A percentile compares a stretch with the other conserved stretches of the same genome.
Evolutionary conservation across 225 moss, liverwort and hornwort species (phyloP).

Genomic region (Bryoerythrophyllum caledonicum): DNA sequence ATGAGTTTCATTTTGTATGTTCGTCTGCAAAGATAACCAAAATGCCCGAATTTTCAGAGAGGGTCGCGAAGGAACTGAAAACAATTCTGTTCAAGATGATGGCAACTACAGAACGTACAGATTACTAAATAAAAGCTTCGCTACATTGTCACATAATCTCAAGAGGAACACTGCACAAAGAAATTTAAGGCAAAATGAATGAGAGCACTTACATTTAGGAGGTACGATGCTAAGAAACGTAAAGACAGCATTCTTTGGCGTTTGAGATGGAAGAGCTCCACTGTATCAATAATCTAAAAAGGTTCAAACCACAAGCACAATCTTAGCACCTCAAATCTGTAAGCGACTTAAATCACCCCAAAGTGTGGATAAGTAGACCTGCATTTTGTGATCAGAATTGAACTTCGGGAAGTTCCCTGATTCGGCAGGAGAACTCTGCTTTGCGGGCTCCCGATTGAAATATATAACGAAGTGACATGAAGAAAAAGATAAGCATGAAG

Average conservation of each 20-base stretch:
- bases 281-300: slow-evolving; percentile 66
- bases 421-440: slow-evolving; percentile 4
- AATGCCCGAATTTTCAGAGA: slow-evolving; percentile 7
- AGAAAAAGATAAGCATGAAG: background rate
- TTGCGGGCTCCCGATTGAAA: background rate
- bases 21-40: slow-evolving; percentile 50
- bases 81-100: background rate
- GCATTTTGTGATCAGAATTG: background rate
- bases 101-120: background rate
- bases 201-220: slow-evolving; percentile 54
- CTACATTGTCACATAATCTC: background rate
- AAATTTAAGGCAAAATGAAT: background rate
- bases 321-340: slow-evolving; percentile 20
- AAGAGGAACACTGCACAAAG: slow-evolving; percentile 3
- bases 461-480: slow-evolving; percentile 4
- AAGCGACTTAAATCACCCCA: slow-evolving; percentile 4
- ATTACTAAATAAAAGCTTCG: background rate
- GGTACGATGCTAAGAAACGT: slow-evolving; percentile 68
- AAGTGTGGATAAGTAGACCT: background rate
- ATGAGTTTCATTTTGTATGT: slow-evolving; percentile 70
- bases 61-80: background rate
- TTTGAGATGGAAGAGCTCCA: slow-evolving; percentile 73
- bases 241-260: slow-evolving; percentile 68
- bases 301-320: slow-evolving; percentile 21
- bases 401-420: slow-evolving; percentile 2